phyloP scores from a whole-genome alignment of 2,329 filamentous ascomycete species.

The Scedosporium aurantiacum region DNA sequence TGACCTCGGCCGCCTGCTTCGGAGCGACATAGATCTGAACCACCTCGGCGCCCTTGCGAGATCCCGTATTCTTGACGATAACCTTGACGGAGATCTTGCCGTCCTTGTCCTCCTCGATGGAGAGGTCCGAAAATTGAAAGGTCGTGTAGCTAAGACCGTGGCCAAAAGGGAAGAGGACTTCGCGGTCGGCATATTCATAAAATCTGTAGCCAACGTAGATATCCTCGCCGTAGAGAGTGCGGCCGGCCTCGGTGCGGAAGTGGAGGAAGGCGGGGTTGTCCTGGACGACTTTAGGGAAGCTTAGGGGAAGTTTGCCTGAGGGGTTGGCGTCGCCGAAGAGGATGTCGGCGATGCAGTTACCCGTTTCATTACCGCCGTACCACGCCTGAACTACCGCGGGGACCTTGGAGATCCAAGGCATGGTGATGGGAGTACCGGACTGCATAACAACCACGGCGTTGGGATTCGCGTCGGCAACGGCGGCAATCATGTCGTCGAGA shows the following conservation, averaged over 20 bases:
- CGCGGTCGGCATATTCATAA: conserved; percentile 58
- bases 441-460: conserved; percentile 66
- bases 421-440: conserved; percentile 62
- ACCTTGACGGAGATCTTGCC: conserved; percentile 37
- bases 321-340: conserved; percentile 66
- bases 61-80: conserved; percentile 51
- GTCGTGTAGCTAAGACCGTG: conserved; percentile 70
- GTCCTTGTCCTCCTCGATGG: conserved; percentile 30
- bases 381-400: conserved; percentile 60
- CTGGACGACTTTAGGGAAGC: conserved; percentile 55
- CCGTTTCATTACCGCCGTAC: conserved; percentile 79
- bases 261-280: conserved; percentile 71
- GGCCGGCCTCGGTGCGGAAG: conserved; percentile 58
- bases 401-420: conserved; percentile 52
- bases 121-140: conserved; percentile 46
- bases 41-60: conserved; percentile 38
- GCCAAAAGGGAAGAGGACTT: conserved; percentile 65
- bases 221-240: conserved; percentile 69
- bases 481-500: conserved; percentile 57
- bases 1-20: conserved; percentile 41
- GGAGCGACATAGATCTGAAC: conserved; percentile 46
- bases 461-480: conserved; percentile 55
- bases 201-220: conserved; percentile 73
- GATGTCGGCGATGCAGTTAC: conserved; percentile 69
- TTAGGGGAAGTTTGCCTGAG: conserved; percentile 62